phyloP scores from a whole-genome alignment of 179 eudicot genomes.

The Amaranthus tricolor region DNA sequence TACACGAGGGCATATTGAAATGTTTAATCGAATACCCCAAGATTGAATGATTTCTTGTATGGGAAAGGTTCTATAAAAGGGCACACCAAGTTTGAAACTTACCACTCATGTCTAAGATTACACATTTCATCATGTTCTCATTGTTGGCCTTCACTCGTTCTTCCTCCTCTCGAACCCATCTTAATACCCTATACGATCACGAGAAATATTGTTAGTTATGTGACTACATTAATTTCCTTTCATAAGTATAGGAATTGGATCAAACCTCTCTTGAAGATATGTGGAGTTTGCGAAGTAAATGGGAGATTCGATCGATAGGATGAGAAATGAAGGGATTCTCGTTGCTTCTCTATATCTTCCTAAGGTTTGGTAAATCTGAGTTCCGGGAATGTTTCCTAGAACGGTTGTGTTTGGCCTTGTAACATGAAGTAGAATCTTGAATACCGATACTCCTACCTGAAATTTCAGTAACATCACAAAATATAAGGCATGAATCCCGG shows the following conservation, averaged over 20 bases:
- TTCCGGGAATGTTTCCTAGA: slow-evolving; percentile 81
- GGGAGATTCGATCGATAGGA: slow-evolving; percentile 85
- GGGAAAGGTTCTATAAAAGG: not conserved
- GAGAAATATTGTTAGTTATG: not conserved
- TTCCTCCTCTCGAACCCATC: slow-evolving; percentile 95
- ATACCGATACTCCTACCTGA: slow-evolving; percentile 91
- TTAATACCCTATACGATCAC: slow-evolving; percentile 49
- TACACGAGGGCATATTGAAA: no score
- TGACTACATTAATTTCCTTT: not conserved
- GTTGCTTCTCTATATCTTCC: slow-evolving; percentile 52
- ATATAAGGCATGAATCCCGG: not conserved
- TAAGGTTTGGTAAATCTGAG: slow-evolving; percentile 66
- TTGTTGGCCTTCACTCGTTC: slow-evolving; percentile 52
- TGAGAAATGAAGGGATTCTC: slow-evolving; percentile 72
- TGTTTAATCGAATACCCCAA: no score
- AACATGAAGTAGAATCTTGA: slow-evolving; percentile 88
- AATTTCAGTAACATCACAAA: slow-evolving; percentile 1
- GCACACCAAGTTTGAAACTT: slow-evolving; percentile 15
- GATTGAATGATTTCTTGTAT: not conserved
- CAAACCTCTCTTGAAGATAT: slow-evolving; percentile 86
- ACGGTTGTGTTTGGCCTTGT: slow-evolving; percentile 81
- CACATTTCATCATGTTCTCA: slow-evolving; percentile 49
- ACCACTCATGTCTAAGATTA: slow-evolving; percentile 91
- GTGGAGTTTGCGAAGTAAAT: slow-evolving; percentile 87
- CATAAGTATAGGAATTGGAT: not conserved